Base-by-base conservation (phyloP, 306 rosid genomes). In the Pterocarpus santalinus region DNA sequence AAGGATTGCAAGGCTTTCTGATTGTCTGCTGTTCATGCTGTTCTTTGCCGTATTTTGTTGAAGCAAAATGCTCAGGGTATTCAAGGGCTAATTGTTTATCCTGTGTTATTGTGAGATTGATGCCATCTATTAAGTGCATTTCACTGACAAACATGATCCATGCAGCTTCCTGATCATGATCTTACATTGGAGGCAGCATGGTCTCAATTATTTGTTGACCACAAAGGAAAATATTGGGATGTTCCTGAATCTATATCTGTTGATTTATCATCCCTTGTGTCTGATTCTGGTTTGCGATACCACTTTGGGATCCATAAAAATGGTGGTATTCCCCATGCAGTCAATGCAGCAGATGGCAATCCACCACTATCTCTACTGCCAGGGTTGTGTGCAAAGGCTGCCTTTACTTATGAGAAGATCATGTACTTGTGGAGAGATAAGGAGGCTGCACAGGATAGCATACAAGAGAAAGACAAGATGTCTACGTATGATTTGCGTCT, bases 161-260 rank as follows among this genome's bases (percentile, higher is more conserved):
- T 88, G 83, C 93, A 95, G 98, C 90, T 92, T 81, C 90, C 87
- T 51, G 34, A 87, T 71, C 99, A 95, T 76, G 99, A 95, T 86
- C 70, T 95, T 75, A 81, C 87, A 3, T 56, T 92, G 63, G 99
- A 95, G 84, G 92, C 97, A 66, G 97, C 97, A 71, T 95, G 95
- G 97, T 97, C 94, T 51, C 97, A 92, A 83, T 83, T 92, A 83
- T 95, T 90, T 80, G 47, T 92, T 84, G 97, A 95, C 81, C 97
- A 88, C 85, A 92, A 92, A 72, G 99, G 97, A 80, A 87, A 77
- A 83, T 92, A 92, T 81, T 92, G 97, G 99, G 94, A 92, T 55
- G 97, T 95, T 15, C 95, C 97, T 0, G 90, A 88, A 85, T 89
- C 97, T 69, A 56, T 91, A 78, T 92, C 97, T 55, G 80, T 93